Evolutionary conservation across 306 rosid species (phyloP).

Genomic region (Elaeagnus macrophylla): DNA sequence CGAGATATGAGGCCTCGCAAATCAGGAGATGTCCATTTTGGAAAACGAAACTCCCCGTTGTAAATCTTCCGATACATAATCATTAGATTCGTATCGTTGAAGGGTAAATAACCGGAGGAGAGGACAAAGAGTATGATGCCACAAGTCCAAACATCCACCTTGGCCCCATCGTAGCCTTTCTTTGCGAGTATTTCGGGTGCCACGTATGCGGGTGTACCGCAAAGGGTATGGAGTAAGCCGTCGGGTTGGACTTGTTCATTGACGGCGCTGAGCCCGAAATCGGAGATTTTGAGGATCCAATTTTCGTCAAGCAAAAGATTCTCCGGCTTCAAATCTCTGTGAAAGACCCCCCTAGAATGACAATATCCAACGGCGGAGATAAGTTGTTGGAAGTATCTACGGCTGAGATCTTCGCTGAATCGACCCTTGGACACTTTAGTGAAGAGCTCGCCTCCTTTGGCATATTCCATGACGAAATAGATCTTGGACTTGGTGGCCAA

Average conservation of each 20-base stretch:
- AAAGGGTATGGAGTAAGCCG: constrained; percentile 58
- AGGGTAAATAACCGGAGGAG: constrained; percentile 54
- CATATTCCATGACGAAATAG: constrained; percentile 69
- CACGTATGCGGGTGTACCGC: constrained; percentile 87
- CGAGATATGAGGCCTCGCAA: constrained; percentile 36
- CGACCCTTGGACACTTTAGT: constrained; percentile 31
- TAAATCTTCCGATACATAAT: constrained; percentile 55
- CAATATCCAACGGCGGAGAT: constrained; percentile 71
- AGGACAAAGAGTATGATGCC: constrained; percentile 61
- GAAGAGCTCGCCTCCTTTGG: constrained; percentile 70
- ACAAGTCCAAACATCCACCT: constrained; percentile 75
- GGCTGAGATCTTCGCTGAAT: constrained; percentile 46
- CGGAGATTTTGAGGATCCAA: constrained; percentile 48
- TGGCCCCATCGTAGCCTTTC: constrained; percentile 72
- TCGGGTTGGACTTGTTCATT: constrained; percentile 48
- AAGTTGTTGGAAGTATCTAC: constrained; percentile 63
- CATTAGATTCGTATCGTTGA: constrained; percentile 46
- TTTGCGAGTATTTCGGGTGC: constrained; percentile 73
- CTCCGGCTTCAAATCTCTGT: constrained; percentile 84
- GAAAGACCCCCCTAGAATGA: constrained; percentile 56
- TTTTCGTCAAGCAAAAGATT: constrained; percentile 65
- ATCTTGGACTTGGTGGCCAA: constrained; percentile 69
- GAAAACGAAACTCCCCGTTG: constrained; percentile 62
- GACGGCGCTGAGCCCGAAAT: constrained; percentile 71
- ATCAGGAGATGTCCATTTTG: constrained; percentile 43